phyloP scores from a whole-genome alignment of 345 rosid genomes.

The Melaleuca alternifolia region DNA sequence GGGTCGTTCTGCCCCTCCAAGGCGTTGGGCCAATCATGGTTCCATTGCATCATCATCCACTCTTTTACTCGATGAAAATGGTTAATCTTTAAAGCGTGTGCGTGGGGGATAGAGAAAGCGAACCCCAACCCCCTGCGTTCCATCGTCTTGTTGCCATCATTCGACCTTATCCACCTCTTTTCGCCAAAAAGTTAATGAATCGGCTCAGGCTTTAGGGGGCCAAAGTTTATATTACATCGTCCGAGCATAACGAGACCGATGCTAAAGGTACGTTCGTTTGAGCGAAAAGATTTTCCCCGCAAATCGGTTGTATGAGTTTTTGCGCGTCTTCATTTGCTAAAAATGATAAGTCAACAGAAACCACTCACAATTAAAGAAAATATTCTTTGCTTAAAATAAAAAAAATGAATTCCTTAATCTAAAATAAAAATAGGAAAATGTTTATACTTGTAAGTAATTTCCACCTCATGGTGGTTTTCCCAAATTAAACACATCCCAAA shows the following conservation, averaged over 20 bases:
- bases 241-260: background rate
- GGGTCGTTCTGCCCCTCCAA: background rate
- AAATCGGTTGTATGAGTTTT: background rate
- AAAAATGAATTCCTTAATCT: background rate
- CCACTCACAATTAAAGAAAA: rapidly evolving
- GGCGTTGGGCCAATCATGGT: background rate
- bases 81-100: background rate
- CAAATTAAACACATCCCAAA: background rate
- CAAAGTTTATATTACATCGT: background rate
- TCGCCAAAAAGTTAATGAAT: background rate
- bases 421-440: background rate
- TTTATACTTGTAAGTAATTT: too few species aligned
- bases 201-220: background rate
- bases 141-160: background rate
- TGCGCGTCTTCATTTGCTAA: background rate
- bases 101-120: background rate
- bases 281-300: background rate
- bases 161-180: background rate
- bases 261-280: background rate
- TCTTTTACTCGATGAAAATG: background rate
- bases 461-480: too few species aligned
- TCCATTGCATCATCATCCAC: slow-evolving; percentile 2
- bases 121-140: background rate
- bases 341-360: background rate
- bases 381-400: background rate